phyloP scores from a whole-genome alignment of 176 grass and related monocot genomes.

The Phoenix roebelenii region DNA sequence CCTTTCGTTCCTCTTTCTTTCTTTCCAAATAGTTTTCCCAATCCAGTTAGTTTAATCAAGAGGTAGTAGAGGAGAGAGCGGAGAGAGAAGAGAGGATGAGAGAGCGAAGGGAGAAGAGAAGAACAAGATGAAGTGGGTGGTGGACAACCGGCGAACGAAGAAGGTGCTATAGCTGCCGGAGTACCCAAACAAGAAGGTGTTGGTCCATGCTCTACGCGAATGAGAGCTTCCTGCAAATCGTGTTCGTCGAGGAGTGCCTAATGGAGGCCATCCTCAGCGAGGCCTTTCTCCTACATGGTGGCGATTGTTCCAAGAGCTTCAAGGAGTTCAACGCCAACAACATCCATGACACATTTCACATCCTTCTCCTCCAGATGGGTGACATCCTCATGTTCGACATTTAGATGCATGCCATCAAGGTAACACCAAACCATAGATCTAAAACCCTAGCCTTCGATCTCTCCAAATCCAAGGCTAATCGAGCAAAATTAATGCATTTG shows the following conservation, averaged over 20 bases:
- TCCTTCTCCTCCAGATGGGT: slow-evolving; percentile 59
- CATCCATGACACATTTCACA: slow-evolving; percentile 64
- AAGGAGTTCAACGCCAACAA: slow-evolving; percentile 84
- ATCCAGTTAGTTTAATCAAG: too few relatives aligned
- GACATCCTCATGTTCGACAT: slow-evolving; percentile 80
- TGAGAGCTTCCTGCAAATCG: slow-evolving; percentile 68
- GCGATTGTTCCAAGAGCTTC: slow-evolving; percentile 78
- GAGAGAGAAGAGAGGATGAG: too few relatives aligned
- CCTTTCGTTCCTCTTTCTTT: too few relatives aligned
- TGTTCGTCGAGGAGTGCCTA: slow-evolving; percentile 78
- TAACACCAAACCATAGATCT: slow-evolving; percentile 11
- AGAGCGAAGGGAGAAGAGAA: too few relatives aligned
- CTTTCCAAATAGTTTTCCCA: too few relatives aligned
- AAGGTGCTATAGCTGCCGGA: slow-evolving; percentile 57
- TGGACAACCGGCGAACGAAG: slow-evolving; percentile 53
- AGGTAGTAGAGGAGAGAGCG: too few relatives aligned
- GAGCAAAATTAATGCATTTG: background rate
- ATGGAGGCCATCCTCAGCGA: slow-evolving; percentile 62
- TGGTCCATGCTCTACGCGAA: slow-evolving; percentile 57
- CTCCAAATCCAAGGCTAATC: background rate
- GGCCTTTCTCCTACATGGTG: slow-evolving; percentile 70
- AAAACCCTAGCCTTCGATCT: background rate
- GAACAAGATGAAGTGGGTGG: slow-evolving; percentile 24
- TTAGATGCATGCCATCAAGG: slow-evolving; percentile 62
- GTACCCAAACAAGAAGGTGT: slow-evolving; percentile 52